Evolutionary conservation across 495 filamentous ascomycete genomes (phyloP).

Genomic region (Neurospora cerealis): DNA sequence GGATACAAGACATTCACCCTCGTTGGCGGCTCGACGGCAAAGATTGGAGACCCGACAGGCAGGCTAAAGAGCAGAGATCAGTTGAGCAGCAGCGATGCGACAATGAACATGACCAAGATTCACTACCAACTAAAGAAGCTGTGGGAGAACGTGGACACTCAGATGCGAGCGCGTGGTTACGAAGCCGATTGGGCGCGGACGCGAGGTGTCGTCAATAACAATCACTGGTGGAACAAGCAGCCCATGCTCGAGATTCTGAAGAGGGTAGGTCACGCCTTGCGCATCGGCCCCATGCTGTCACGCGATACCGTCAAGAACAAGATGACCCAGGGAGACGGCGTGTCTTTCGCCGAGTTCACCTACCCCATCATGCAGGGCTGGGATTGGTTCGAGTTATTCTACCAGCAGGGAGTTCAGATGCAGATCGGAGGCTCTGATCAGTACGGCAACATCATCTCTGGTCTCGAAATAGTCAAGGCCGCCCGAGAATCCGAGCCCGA

Average conservation of each 20-base stretch:
- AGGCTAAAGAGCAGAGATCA: slow-evolving; percentile 56
- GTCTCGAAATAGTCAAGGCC: slow-evolving; percentile 72
- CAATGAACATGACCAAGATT: slow-evolving; percentile 64
- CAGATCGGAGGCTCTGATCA: slow-evolving; percentile 95
- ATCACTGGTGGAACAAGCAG: slow-evolving; percentile 62
- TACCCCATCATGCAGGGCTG: slow-evolving; percentile 94
- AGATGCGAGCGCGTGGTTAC: slow-evolving; percentile 53
- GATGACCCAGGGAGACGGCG: slow-evolving; percentile 70
- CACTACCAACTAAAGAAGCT: slow-evolving; percentile 72
- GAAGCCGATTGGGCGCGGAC: slow-evolving; percentile 49
- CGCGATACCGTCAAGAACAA: slow-evolving; percentile 83
- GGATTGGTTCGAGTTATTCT: slow-evolving; percentile 86
- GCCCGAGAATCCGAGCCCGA: slow-evolving; percentile 48
- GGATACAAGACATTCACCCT: slow-evolving; percentile 66
- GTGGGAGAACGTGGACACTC: slow-evolving; percentile 57
- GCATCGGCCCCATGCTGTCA: slow-evolving; percentile 77
- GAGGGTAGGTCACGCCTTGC: slow-evolving; percentile 57
- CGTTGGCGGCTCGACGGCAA: slow-evolving; percentile 76
- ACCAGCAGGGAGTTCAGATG: slow-evolving; percentile 50
- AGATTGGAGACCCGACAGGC: slow-evolving; percentile 81
- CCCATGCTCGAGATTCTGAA: slow-evolving; percentile 62
- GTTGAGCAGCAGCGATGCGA: slow-evolving; percentile 43
- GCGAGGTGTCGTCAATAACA: slow-evolving; percentile 65
- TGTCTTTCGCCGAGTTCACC: slow-evolving; percentile 87
- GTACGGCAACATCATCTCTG: slow-evolving; percentile 90